A percentile compares a stretch with the other conserved stretches of the same genome.
Evolutionary conservation across 2,329 filamentous ascomycete species (phyloP).

Genomic region (Fusarium sp.): DNA sequence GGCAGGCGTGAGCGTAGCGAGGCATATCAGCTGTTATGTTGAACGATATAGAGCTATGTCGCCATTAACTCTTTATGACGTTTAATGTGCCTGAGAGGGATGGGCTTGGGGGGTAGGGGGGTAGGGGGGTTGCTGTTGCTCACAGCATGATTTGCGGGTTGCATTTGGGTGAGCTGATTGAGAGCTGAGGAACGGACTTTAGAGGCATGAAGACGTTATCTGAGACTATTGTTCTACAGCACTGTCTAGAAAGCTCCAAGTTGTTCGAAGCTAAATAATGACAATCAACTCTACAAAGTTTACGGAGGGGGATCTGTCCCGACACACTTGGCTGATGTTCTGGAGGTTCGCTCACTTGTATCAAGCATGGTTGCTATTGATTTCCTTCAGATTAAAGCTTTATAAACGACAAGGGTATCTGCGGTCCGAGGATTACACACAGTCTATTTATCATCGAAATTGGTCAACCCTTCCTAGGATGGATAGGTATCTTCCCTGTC

Average conservation of each 20-base stretch:
- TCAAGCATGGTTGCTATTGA: not conserved
- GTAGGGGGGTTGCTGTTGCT: not conserved
- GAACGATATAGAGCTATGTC: slow-evolving; percentile 19
- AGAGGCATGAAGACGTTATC: too few relatives aligned
- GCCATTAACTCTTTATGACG: not conserved
- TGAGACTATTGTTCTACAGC: not conserved
- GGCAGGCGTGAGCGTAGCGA: slow-evolving; percentile 11
- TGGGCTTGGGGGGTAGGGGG: too few relatives aligned
- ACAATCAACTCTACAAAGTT: not conserved
- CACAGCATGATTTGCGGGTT: too few relatives aligned
- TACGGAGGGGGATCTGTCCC: not conserved
- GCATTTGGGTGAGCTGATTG: not conserved
- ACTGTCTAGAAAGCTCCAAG: not conserved
- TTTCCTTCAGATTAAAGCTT: not conserved
- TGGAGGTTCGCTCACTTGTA: not conserved
- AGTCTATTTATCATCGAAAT: not conserved
- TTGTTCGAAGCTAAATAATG: not conserved
- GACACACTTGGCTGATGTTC: not conserved
- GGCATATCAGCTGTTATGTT: slow-evolving; percentile 20
- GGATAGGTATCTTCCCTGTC: slow-evolving; percentile 72
- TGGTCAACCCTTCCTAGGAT: slow-evolving; percentile 24
- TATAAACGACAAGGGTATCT: not conserved
- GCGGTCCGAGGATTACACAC: not conserved
- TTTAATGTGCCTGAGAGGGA: not conserved
- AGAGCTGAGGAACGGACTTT: not conserved